Evolutionary conservation across 371 early-diverging fungal genomes (phyloP), one percentile per base, ranked within the genome.

Genomic region (Conidiobolus incongruus): DNA sequence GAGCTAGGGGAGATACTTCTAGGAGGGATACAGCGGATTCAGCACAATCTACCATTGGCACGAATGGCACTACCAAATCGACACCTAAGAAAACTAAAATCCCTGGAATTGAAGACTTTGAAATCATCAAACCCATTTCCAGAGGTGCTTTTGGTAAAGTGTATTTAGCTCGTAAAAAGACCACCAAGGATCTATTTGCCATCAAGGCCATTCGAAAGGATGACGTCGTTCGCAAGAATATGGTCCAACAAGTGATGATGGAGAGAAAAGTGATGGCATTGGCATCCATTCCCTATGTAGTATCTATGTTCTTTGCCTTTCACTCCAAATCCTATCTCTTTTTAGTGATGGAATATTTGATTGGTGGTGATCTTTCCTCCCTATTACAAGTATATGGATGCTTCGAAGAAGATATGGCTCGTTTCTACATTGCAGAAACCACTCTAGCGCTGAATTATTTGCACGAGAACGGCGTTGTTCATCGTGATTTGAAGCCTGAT

Each of bases 331-430:
- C 90, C 30, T 80, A 84, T 52, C 59, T 96, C 30, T 96, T 86
- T 48, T 59, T 93, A 23, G 94, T 93, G 1, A 77, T 96, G 76
- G 94, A 93, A 52, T 96, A 92, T 53, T 56, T 93, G 39, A 89
- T 87, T 52, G 96, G 96, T 21, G 96, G 96, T 1, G 96, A 96
- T 54, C 87, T 89, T 42, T 87, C 87, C 8, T 77, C 92, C 0
- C 58, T 96, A 20, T 63, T 93, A 46, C 91, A 92, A 56, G 71
- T 70, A 0, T 61, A 89, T 15, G 87, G 88, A 8, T 68, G 65
- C 32, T 62, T 95, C 41, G 77, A 84, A n/a, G 83, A 83, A 48
- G 79, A 81, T 41, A 84, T 87, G 77, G 83, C 90, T 0, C 70
- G 74, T 42, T 87, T 83, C 53, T 98, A 94, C 52, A 62, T 87